Percentiles rank a stretch among this genome's conserved stretches.
These are phyloP conservation scores for Suillus brevipes DNA, from an alignment of 768 basidiomycete species.

Conservation along the genomic window DNA sequence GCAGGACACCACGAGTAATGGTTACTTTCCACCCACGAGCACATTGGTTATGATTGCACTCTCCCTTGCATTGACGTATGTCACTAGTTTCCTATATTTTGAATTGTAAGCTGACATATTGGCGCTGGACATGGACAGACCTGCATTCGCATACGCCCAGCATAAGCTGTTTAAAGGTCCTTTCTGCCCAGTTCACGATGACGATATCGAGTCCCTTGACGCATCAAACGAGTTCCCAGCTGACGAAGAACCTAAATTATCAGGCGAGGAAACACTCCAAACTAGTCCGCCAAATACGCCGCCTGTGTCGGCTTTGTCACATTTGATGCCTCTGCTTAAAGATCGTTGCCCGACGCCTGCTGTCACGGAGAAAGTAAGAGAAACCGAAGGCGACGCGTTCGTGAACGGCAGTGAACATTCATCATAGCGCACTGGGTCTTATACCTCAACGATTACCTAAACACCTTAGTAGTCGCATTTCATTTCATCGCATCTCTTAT, in stretches of 20 bases:
- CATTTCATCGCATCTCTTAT: not conserved
- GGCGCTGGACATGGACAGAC: constrained; percentile 34
- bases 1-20: constrained; percentile 48
- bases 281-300: constrained; percentile 16
- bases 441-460: not conserved
- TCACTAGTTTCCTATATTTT: constrained; percentile 10
- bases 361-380: not conserved
- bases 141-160: constrained; percentile 52
- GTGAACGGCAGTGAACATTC: not conserved
- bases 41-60: constrained; percentile 53
- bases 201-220: constrained; percentile 28
- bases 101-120: not conserved
- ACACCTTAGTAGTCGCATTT: constrained; percentile 6
- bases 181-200: constrained; percentile 38
- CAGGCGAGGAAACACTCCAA: constrained; percentile 15
- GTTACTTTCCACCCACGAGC: constrained; percentile 50
- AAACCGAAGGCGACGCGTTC: not conserved
- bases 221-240: constrained; percentile 23
- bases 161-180: constrained; percentile 52
- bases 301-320: not conserved
- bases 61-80: constrained; percentile 59
- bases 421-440: not conserved
- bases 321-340: not conserved
- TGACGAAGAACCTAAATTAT: constrained; percentile 21
- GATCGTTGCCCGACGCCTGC: not conserved